Conservation (phyloP, 1,284 basidiomycete species). For the Violaceomyces palustris region DNA sequence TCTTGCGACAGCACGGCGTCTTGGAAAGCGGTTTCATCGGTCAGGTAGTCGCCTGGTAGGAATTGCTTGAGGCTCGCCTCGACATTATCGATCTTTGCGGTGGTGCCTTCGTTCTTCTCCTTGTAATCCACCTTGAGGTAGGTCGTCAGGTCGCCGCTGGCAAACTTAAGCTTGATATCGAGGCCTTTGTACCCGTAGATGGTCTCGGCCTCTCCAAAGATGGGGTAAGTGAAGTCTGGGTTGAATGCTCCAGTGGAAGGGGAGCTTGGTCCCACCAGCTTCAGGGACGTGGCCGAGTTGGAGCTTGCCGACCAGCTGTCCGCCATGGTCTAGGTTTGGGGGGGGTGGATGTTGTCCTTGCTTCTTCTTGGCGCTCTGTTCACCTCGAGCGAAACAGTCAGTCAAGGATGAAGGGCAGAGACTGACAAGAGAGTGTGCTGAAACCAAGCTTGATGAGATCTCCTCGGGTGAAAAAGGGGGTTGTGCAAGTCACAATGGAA, state of each 20-base stretch:
- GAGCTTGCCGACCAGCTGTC: constrained; percentile 41
- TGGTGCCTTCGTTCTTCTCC: constrained; percentile 53
- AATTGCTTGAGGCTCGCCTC: constrained; percentile 71
- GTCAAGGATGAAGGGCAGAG: no score
- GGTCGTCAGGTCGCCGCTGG: constrained; percentile 74
- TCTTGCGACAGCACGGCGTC: constrained; percentile 64
- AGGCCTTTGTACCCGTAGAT: constrained; percentile 82
- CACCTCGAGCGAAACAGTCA: no score
- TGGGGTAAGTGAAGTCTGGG: constrained; percentile 47
- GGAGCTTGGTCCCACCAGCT: constrained; percentile 28
- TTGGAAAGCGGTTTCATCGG: constrained; percentile 59
- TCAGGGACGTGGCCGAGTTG: constrained; percentile 36
- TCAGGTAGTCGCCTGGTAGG: constrained; percentile 64
- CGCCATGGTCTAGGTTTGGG: constrained; percentile 14
- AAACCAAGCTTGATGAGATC: no score
- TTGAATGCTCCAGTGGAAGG: constrained; percentile 30
- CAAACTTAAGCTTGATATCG: constrained; percentile 66
- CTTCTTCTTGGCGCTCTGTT: no score
- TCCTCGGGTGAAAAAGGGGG: no score
- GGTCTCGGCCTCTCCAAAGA: constrained; percentile 88
- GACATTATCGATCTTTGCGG: constrained; percentile 75
- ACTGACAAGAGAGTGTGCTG: no score
- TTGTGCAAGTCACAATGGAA: no score
- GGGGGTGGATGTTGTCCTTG: no score
- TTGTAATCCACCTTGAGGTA: constrained; percentile 33